Base-by-base conservation (phyloP, 345 rosid genomes). In the Gossypium mustelinum region DNA sequence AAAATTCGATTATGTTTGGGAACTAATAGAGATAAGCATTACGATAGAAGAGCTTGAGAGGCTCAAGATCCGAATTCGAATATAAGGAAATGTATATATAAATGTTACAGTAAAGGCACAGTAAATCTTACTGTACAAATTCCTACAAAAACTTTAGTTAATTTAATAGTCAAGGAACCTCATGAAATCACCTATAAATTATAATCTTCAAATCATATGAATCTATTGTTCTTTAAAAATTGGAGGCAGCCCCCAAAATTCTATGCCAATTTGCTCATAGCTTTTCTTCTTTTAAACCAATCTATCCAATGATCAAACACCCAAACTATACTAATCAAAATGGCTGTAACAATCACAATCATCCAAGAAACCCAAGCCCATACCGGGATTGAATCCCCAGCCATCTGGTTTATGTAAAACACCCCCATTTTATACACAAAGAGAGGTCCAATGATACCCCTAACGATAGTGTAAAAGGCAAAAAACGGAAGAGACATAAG, bases 321-420 rank as follows among this genome's bases (percentile, higher is more conserved):
- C 98, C 98, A 92, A 54, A 85, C 64, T 25, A 87, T 45, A 80
- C 97, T 90, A 71, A 85, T 82, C 75, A 86, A 52, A 44, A 89
- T 86, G 68, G 91, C 97, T 22, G 73, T 67, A 1, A 67, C 85
- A 73, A 83, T 88, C 51, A 94, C 88, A 76, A 86, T 68, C 55
- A 87, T 81, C 98, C 98, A 90, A 62, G 97, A 94, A n/a, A 77
- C 9, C 98, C 98, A 87, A 66, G 85, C 94, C 98, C 98, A 94
- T 75, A 56, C 63, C 9, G 97, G 95, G 73, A 92, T 48, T 57
- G 76, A 77, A 81, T 75, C 79, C 5, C 77, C 77, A 44, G 79
- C 88, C 48, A 67, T 84, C 10, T 87, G 90, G 5, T 79, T 83
- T 0, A 75, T 52, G 67, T 88, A 92, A 63, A 83, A 86, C 41